Base-by-base conservation (phyloP, 306 rosid genomes). In the Dalbergia oliveri region DNA sequence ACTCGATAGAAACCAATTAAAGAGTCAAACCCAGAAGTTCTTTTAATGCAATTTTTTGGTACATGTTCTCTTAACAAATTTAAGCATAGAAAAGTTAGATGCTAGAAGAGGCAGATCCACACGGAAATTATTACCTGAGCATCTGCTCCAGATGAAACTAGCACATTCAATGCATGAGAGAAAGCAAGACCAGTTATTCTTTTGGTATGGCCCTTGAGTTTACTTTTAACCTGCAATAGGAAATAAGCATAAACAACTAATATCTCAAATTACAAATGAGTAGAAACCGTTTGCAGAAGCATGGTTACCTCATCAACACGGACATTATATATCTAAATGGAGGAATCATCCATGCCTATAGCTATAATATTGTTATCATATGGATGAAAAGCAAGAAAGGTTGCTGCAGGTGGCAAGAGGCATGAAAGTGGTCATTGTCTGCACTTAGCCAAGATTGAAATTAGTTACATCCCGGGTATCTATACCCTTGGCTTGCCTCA, bases 351-450 rank as follows among this genome's bases (percentile, higher is more conserved):
- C 99, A 93, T 95, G 69, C 99, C 99, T 77, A 95, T 95, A 33
- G 98, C 98, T 54, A 93, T 93, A 79, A 93, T 91, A 84, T 93
- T 93, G 82, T 93, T 93, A 87, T 93, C 98, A 73, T 93, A 94
- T 59, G 98, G 98, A 76, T 93, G 98, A 82, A 93, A 93, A 80
- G 98, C 98, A 79, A 93, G 98, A 86, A 93, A 90, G 16, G 98
- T 93, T 80, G 98, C 98, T 9, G 97, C 98, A 76, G 98, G 98
- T 39, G 98, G 98, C 0, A n/a, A 97, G 94, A 7, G 98, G 97
- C 98, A 93, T 93, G 90, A 93, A 93, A 80, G 98, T 93, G 41
- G 98, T 93, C 98, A 93, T 93, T n/a, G 98, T 93, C 98, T 93
- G 92, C 91, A 73, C 45, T 66, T 79, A 54, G 81, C 82, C 92